phyloP scores from a whole-genome alignment of 208 protist genomes.

The Trichomonas vaginalis region DNA sequence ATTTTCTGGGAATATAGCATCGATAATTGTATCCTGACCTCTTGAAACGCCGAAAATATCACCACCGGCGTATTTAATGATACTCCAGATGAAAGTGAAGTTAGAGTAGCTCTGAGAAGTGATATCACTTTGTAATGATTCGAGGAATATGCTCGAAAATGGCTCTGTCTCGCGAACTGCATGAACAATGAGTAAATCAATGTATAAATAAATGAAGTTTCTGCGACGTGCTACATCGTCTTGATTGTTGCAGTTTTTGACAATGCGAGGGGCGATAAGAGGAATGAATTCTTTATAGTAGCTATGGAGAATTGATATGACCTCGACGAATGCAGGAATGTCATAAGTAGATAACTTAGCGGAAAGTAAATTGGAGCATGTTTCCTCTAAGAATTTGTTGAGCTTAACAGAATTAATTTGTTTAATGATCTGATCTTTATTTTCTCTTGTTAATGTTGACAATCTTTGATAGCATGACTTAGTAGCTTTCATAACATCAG shows the following conservation, averaged over 20 bases:
- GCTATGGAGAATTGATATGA: not conserved
- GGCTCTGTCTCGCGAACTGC: too few species aligned
- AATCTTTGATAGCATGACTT: not conserved
- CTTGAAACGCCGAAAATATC: not conserved
- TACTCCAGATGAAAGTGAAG: not conserved
- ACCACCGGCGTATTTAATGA: not conserved
- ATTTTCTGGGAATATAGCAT: not conserved
- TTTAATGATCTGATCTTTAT: not conserved
- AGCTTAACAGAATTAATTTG: not conserved
- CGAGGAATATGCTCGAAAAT: not conserved
- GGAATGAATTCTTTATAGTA: not conserved
- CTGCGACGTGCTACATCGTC: not conserved
- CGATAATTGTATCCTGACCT: not conserved
- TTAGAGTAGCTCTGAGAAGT: not conserved
- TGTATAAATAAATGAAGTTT: not conserved
- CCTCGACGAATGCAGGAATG: not conserved
- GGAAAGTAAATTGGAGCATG: not conserved
- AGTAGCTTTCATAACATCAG: not conserved
- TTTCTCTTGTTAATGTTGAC: not conserved
- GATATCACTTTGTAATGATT: not conserved
- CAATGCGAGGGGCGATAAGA: not conserved
- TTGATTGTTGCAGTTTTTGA: not conserved
- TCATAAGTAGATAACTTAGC: not conserved
- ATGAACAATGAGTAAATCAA: not conserved
- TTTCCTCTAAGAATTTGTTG: not conserved